These are phyloP conservation scores for Apiotrichum laibachii DNA, from an alignment of 1,284 basidiomycete genomes.

Conservation along the genomic window DNA sequence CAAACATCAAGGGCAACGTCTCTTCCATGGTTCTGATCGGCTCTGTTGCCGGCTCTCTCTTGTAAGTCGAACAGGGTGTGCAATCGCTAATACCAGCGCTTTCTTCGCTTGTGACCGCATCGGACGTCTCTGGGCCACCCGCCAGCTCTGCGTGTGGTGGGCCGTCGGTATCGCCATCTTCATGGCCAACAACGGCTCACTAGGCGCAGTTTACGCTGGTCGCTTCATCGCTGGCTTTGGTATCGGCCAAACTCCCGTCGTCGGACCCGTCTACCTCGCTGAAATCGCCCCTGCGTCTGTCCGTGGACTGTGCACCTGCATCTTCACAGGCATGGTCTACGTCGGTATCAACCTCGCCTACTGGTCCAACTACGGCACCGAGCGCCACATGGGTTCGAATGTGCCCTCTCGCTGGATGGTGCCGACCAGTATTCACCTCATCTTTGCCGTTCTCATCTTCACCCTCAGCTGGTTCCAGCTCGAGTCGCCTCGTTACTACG, in stretches of 20 bases:
- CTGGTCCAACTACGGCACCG: slow-evolving; percentile 21
- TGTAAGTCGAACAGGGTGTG: neutral
- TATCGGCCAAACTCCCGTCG: slow-evolving; percentile 12
- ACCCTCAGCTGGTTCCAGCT: slow-evolving; percentile 12
- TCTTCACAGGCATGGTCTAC: slow-evolving; percentile 14
- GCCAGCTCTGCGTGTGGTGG: slow-evolving; percentile 15
- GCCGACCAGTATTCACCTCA: slow-evolving; percentile 16
- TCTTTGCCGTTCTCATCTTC: slow-evolving; percentile 16
- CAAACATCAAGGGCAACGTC: slow-evolving; percentile 15
- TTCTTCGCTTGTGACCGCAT: slow-evolving; percentile 15
- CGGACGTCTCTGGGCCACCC: slow-evolving; percentile 15
- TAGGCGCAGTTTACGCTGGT: slow-evolving; percentile 11
- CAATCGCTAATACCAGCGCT: neutral
- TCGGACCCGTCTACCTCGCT: slow-evolving; percentile 15
- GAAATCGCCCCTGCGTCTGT: slow-evolving; percentile 9
- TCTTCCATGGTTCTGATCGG: slow-evolving; percentile 13
- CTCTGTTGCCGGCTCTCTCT: slow-evolving; percentile 11
- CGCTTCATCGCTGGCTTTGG: slow-evolving; percentile 15
- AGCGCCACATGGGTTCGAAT: slow-evolving; percentile 8
- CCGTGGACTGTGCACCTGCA: slow-evolving; percentile 15
- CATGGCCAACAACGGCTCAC: slow-evolving; percentile 6
- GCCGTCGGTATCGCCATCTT: slow-evolving; percentile 10
- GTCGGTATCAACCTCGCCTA: slow-evolving; percentile 19
- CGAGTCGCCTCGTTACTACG: slow-evolving; percentile 27
- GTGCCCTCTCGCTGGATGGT: slow-evolving; percentile 16